Evolutionary conservation across 2,329 filamentous ascomycete genomes (phyloP), one percentile per base, ranked within the genome.

Genomic region (Elsinoe australis): DNA sequence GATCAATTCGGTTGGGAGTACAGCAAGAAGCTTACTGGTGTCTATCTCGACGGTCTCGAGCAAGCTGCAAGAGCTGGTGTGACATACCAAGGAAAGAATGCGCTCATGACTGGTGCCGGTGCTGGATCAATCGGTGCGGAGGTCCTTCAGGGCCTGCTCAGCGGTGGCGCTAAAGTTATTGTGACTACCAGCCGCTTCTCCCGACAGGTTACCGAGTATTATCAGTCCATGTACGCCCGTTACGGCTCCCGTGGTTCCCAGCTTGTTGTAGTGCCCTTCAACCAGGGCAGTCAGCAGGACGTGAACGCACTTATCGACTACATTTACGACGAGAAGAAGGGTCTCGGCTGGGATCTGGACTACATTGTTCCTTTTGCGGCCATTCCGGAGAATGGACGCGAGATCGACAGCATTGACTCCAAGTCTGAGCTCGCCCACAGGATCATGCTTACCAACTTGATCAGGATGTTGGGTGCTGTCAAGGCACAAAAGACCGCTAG

Each of bases 171-270:
- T 56, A 94, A 92, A 73, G 94, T 98, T 32, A 74, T 96, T 46
- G 94, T 98, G 51, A 98, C 92, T 10, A 98, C 92, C 14, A 95
- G 87, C 62, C 83, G 92, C 58, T 98, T 92, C 75, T 98, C 92
- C 12, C 86, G 88, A 36, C 85, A 95, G 67, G 92, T 98, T 50
- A 98, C 92, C 4, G 92, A 98, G 71, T 98, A 96, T 73, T 98
- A 98, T 71, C 92, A 98, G 70, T 82, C 87, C 50, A 96, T 98
- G 85, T 98, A 98, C 68, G 85, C 89, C 54, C 85, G 89, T 52
- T 95, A 85, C 61, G 92, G 92, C 61, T 87, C 87, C 52, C 85
- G 87, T 55, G 92, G 92, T 55, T 96, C 92, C 50, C 89, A 96
- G 71, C 83, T 98, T 49, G 87, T 98, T 32, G 92, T 98, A 49